Evolutionary conservation across 2,329 filamentous ascomycete species (phyloP).

Genomic region (Aspergillus ochraceus): DNA sequence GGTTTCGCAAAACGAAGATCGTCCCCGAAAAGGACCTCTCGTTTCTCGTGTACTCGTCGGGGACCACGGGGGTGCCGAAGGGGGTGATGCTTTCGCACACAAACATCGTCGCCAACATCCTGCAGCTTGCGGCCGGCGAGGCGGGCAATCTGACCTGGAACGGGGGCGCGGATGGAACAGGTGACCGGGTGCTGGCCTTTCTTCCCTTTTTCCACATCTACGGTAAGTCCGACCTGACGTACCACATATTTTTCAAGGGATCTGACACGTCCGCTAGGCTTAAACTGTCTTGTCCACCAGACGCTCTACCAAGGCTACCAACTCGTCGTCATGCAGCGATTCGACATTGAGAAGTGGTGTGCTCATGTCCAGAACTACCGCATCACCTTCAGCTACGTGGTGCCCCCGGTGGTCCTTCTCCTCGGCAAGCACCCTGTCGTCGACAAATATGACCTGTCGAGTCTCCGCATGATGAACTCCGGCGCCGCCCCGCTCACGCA

Average conservation of each 20-base stretch:
- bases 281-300: constrained; percentile 72
- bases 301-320: constrained; percentile 65
- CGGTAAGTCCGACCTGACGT: constrained; percentile 48
- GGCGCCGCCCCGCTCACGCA: constrained; percentile 81
- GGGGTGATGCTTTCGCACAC: constrained; percentile 82
- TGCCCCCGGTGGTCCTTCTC: constrained; percentile 78
- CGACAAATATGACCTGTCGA: constrained; percentile 76
- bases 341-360: constrained; percentile 80
- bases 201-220: constrained; percentile 93
- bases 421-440: constrained; percentile 78
- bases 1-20: constrained; percentile 62
- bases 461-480: constrained; percentile 79
- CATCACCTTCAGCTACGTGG: constrained; percentile 77
- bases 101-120: constrained; percentile 76
- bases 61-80: constrained; percentile 88
- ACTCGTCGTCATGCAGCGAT: constrained; percentile 72
- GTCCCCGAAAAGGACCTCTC: constrained; percentile 72
- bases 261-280: constrained; percentile 45
- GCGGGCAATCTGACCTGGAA: constrained; percentile 57
- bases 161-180: constrained; percentile 60
- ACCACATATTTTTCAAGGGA: not conserved
- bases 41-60: constrained; percentile 84
- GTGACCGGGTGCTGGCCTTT: constrained; percentile 74
- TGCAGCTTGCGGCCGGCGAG: constrained; percentile 58
- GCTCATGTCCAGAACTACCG: constrained; percentile 70